Evolutionary conservation across 2,329 filamentous ascomycete genomes (phyloP), one percentile per base, ranked within the genome.

Genomic region (Ophiocordyceps unilateralis): DNA sequence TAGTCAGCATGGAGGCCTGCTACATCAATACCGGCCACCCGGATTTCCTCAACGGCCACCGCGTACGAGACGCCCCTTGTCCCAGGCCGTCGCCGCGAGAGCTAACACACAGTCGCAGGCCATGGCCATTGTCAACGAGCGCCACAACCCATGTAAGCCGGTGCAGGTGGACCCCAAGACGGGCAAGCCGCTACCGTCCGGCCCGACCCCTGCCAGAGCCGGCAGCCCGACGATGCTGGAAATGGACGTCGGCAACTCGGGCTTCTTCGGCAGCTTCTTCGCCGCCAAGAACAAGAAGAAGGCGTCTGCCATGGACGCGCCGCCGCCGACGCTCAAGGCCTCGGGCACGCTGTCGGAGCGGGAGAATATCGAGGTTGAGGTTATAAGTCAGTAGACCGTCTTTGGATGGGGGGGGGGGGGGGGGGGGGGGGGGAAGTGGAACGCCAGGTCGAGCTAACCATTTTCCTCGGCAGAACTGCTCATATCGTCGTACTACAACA

Each of bases 271-370:
- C 52, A 93, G 85, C 56, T 98, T 98, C 75, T 98, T 95, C 59
- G 86, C 91, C 11, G 88, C 85, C 58, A 98, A 96, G 76, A 98
- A 96, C 69, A 98, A 96, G 79, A 98, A 98, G 76, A 96, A 95
- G 81, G 93, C 93, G 67, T 91, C 91, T n/a, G 88, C 89, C 40
- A 98, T 98, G 91, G 91, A 98, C 61, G 72, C 91, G 14, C 91
- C 91, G 34, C 91, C 91, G 48, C 77, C 91, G 24, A 89, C 78
- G 37, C 76, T 98, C 45, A 98, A 95, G 69, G 91, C 91, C 28
- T 93, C 86, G 3, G 89, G 91, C 37, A 93, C 81, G 22, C 70
- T 98, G 34, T 93, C 84, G 5, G 91, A 98, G 66, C 86, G 91
- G 47, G 91, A 98, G 62, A 81, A 79, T 46, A 84, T 94, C 49